phyloP scores from a whole-genome alignment of 305 asterid genomes.

The Rubia tinctorum region DNA sequence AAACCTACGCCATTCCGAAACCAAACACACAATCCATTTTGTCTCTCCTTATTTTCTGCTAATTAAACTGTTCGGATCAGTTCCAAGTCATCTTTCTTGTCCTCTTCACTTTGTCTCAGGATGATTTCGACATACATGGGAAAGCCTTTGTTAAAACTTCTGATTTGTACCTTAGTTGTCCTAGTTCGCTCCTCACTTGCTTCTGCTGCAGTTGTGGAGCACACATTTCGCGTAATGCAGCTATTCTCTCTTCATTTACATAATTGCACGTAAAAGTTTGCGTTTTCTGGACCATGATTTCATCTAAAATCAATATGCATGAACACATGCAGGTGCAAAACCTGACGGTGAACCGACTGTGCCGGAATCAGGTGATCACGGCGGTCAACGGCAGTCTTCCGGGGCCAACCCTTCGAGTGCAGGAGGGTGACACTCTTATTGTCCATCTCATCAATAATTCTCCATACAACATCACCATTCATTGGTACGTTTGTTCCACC shows the following conservation, averaged over 20 bases:
- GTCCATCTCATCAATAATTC: slow-evolving; percentile 49
- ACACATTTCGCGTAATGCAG: slow-evolving; percentile 49
- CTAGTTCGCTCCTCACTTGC: slow-evolving; percentile 26
- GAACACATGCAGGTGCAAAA: slow-evolving; percentile 41
- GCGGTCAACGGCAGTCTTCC: slow-evolving; percentile 66
- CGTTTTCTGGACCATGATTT: too few species aligned
- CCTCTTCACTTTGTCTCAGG: background rate
- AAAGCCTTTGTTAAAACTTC: too few species aligned
- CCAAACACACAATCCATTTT: background rate
- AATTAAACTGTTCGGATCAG: background rate
- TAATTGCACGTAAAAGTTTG: background rate
- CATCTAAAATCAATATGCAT: background rate
- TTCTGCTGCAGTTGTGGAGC: slow-evolving; percentile 55
- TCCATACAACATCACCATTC: slow-evolving; percentile 57
- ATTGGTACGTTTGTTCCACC: slow-evolving; percentile 37
- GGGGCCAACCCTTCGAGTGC: slow-evolving; percentile 48
- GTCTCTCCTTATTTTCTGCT: background rate
- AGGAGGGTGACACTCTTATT: slow-evolving; percentile 59
- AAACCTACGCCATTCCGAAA: background rate
- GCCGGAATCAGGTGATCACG: slow-evolving; percentile 47
- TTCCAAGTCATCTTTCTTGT: background rate
- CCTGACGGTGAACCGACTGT: slow-evolving; percentile 39
- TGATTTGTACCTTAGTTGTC: slow-evolving; percentile 27
- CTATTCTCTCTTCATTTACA: background rate
- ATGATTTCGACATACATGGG: background rate